Evolutionary conservation across 208 protist species (phyloP).

Genomic region (Leishmania tarentolae): DNA sequence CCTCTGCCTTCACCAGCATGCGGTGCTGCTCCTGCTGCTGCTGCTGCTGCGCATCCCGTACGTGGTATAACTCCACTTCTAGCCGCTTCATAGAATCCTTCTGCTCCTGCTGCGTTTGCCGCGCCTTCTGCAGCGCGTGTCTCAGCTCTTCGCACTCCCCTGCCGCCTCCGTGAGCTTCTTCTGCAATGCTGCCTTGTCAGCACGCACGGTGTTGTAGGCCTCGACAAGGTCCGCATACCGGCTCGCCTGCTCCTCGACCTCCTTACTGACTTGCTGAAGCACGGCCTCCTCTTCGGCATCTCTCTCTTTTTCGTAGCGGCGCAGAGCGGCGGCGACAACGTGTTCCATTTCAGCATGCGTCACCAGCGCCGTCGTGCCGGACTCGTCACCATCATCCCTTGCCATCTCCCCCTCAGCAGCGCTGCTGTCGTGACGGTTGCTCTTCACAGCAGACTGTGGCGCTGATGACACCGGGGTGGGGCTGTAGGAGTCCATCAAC

Average conservation of each 20-base stretch:
- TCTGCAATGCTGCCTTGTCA: slow-evolving; percentile 34
- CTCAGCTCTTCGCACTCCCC: slow-evolving; percentile 29
- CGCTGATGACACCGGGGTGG: background rate
- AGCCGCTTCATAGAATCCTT: slow-evolving; percentile 32
- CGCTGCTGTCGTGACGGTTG: background rate
- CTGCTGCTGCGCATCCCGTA: slow-evolving; percentile 41
- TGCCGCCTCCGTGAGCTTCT: slow-evolving; percentile 25
- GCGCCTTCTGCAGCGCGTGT: slow-evolving; percentile 35
- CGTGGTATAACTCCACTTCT: slow-evolving; percentile 60
- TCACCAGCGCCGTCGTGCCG: slow-evolving; percentile 29
- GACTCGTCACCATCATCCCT: background rate
- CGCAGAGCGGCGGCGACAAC: slow-evolving; percentile 40
- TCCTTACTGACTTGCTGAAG: slow-evolving; percentile 68
- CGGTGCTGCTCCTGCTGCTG: slow-evolving; percentile 20
- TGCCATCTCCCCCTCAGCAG: background rate
- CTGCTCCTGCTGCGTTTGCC: slow-evolving; percentile 40
- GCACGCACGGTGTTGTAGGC: slow-evolving; percentile 24
- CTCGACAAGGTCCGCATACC: slow-evolving; percentile 42
- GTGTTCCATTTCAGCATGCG: slow-evolving; percentile 40
- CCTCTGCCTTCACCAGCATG: background rate
- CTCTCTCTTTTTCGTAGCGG: slow-evolving; percentile 60
- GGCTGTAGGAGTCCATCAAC: background rate
- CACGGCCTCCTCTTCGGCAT: slow-evolving; percentile 73
- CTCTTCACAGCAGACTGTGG: background rate
- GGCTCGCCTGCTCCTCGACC: slow-evolving; percentile 56